Conservation (phyloP, 495 filamentous ascomycete species). For the Tuber indicum region DNA sequence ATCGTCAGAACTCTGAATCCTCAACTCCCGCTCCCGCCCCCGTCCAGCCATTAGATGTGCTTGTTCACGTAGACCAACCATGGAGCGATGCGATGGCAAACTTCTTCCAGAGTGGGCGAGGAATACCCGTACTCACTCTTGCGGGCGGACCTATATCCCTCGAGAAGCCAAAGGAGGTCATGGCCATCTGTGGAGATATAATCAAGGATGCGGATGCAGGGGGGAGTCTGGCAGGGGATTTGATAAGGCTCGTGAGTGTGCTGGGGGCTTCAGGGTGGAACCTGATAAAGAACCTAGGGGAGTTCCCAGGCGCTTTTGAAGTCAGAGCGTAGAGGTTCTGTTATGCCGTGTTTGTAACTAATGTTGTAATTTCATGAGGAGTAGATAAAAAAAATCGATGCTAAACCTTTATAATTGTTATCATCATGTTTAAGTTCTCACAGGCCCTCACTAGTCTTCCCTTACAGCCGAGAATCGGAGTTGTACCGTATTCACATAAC, state of each 20-base stretch:
- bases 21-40: background rate
- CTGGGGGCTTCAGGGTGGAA: background rate
- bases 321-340: background rate
- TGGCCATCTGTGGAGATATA: background rate
- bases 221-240: background rate
- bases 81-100: background rate
- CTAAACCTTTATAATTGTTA: background rate
- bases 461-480: background rate
- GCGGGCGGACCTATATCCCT: background rate
- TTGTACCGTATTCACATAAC: background rate
- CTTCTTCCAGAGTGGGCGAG: background rate
- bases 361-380: background rate
- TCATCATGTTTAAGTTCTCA: background rate
- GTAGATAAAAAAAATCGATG: background rate
- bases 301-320: background rate
- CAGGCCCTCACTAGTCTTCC: background rate
- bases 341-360: background rate
- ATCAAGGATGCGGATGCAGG: background rate
- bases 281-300: background rate
- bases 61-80: background rate
- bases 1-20: background rate
- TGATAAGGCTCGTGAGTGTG: background rate
- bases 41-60: background rate
- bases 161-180: conserved; percentile 5
- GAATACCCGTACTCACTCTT: background rate